Conservation (phyloP, 1,139 yeast genomes). For the Pichia sp. region DNA sequence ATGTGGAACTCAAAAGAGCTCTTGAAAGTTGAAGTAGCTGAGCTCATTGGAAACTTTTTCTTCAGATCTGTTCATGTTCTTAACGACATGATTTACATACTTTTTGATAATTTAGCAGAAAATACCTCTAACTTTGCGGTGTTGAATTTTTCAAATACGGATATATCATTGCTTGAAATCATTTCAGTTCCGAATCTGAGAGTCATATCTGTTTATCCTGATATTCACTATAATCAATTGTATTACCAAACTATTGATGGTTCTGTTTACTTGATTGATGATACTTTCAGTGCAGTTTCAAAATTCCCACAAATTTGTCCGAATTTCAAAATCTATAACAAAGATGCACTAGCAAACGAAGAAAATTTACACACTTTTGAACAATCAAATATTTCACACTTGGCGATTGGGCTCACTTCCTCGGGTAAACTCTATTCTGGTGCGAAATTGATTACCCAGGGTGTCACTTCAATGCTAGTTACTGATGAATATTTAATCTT, state of each 20-base stretch:
- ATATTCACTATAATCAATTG: constrained; percentile 43
- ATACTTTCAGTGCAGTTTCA: constrained; percentile 22
- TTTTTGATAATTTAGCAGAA: constrained; percentile 34
- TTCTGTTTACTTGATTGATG: constrained; percentile 29
- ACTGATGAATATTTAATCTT: constrained; percentile 69
- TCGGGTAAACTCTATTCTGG: constrained; percentile 71
- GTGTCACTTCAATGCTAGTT: constrained; percentile 74
- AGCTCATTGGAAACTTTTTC: constrained; percentile 24
- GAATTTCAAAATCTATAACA: constrained; percentile 44
- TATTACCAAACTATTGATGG: constrained; percentile 63
- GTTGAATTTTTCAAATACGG: not conserved
- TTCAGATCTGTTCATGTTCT: constrained; percentile 60
- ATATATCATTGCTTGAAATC: constrained; percentile 25
- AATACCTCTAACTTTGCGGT: constrained; percentile 5
- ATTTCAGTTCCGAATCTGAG: constrained; percentile 39
- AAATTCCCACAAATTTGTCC: constrained; percentile 65
- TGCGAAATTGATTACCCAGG: constrained; percentile 52
- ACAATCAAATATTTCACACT: constrained; percentile 3
- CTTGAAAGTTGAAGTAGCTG: too few species aligned
- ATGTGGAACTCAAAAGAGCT: not conserved
- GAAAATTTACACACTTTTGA: constrained; percentile 15
- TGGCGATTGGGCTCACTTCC: constrained; percentile 58
- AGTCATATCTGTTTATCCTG: constrained; percentile 47
- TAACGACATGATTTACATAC: constrained; percentile 44
- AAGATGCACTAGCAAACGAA: constrained; percentile 16